Percentiles rank a stretch among this genome's conserved stretches.
phyloP scores from a whole-genome alignment of 1,284 basidiomycete genomes.

The Inonotus hispidus region DNA sequence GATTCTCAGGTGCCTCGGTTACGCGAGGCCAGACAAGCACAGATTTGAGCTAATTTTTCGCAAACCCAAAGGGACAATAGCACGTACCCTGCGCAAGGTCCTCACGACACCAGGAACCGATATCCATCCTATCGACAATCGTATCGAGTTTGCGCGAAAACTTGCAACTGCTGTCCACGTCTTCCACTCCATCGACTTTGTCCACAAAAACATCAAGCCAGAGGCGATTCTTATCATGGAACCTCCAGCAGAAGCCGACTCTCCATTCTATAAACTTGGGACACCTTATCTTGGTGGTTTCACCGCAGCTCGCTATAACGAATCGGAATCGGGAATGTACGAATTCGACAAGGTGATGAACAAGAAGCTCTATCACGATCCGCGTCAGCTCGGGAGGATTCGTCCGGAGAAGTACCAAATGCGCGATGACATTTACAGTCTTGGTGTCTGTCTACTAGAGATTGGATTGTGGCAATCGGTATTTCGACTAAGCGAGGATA shows the following conservation, averaged over 20 bases:
- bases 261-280: neutral
- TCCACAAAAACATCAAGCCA: constrained; percentile 1
- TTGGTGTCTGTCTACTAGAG: constrained; percentile 12
- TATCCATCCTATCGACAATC: neutral
- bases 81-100: neutral
- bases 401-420: neutral
- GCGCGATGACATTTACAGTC: constrained; percentile 15
- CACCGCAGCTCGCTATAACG: neutral
- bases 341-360: neutral
- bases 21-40: neutral
- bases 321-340: neutral
- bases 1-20: constrained; percentile 4
- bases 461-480: constrained; percentile 14
- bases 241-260: neutral
- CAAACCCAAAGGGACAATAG: neutral
- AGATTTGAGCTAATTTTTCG: neutral
- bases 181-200: constrained; percentile 1
- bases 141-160: neutral
- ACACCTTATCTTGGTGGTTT: constrained; percentile 4
- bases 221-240: neutral
- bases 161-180: constrained; percentile 1
- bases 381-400: neutral
- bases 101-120: neutral
- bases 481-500: neutral
- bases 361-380: neutral